Conservation (phyloP, 495 filamentous ascomycete genomes). For the Rhypophila decipiens region DNA sequence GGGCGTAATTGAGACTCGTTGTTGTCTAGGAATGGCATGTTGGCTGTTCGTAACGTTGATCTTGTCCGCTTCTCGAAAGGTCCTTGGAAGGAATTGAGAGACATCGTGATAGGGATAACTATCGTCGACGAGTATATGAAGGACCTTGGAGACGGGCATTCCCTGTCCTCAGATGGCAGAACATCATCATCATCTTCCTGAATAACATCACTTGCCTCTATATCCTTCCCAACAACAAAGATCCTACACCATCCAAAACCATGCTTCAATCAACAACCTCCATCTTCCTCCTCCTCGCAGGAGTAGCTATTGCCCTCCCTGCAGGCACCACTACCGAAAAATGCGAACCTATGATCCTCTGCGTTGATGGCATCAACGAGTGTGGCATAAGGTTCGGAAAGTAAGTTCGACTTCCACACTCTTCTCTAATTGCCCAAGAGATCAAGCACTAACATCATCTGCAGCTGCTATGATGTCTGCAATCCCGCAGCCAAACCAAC, state of each 20-base stretch:
- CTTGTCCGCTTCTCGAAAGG: no score
- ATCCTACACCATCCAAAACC: neutral
- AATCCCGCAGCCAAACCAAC: neutral
- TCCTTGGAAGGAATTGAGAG: no score
- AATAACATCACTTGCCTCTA: neutral
- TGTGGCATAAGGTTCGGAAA: neutral
- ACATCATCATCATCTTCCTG: neutral
- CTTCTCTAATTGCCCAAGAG: no score
- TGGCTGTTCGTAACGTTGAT: neutral
- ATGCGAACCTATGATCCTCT: neutral
- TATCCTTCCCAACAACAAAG: neutral
- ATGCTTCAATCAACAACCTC: neutral
- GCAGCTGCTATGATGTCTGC: slow-evolving; percentile 6
- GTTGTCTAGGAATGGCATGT: no score
- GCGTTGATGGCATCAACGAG: slow-evolving; percentile 1
- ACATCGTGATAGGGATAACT: no score
- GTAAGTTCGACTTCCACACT: neutral
- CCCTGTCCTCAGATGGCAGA: no score
- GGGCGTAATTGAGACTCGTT: neutral
- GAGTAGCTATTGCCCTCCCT: neutral
- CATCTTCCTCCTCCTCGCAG: neutral
- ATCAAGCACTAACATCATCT: neutral
- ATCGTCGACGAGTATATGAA: no score
- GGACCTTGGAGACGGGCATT: no score
- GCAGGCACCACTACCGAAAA: neutral